These are phyloP conservation scores for Leavenworthia alabamica DNA, from an alignment of 345 rosid genomes.

Conservation along the genomic window DNA sequence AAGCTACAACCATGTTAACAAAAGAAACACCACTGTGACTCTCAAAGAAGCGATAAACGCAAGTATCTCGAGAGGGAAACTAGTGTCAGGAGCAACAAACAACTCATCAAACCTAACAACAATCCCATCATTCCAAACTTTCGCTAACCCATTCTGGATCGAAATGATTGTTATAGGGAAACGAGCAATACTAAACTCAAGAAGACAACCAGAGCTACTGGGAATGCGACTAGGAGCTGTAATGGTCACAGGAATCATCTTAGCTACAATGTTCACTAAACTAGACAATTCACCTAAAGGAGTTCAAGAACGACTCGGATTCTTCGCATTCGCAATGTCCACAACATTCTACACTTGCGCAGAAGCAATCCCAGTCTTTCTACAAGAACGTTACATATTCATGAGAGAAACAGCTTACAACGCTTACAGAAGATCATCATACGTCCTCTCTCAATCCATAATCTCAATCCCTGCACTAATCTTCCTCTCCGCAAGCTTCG, in stretches of 20 bases:
- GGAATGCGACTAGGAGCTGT: constrained; percentile 77
- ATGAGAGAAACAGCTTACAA: constrained; percentile 95
- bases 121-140: constrained; percentile 60
- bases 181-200: constrained; percentile 60
- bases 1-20: background rate
- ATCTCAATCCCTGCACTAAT: constrained; percentile 64
- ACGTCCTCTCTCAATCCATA: constrained; percentile 75
- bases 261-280: constrained; percentile 75
- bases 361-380: constrained; percentile 84
- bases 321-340: constrained; percentile 93
- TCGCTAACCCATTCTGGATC: constrained; percentile 76
- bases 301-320: constrained; percentile 74
- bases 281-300: constrained; percentile 85
- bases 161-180: constrained; percentile 72
- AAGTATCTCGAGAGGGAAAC: constrained; percentile 72
- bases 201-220: constrained; percentile 74
- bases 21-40: constrained; percentile 30
- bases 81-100: constrained; percentile 60
- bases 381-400: constrained; percentile 90
- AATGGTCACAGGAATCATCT: constrained; percentile 69
- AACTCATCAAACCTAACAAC: constrained; percentile 33
- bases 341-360: constrained; percentile 95
- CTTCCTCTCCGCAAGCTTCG: constrained; percentile 60
- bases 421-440: constrained; percentile 83
- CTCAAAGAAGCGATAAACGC: constrained; percentile 76